Evolutionary conservation across 768 basidiomycete species (phyloP).

Genomic region (Pleurotus citrinopileatus): DNA sequence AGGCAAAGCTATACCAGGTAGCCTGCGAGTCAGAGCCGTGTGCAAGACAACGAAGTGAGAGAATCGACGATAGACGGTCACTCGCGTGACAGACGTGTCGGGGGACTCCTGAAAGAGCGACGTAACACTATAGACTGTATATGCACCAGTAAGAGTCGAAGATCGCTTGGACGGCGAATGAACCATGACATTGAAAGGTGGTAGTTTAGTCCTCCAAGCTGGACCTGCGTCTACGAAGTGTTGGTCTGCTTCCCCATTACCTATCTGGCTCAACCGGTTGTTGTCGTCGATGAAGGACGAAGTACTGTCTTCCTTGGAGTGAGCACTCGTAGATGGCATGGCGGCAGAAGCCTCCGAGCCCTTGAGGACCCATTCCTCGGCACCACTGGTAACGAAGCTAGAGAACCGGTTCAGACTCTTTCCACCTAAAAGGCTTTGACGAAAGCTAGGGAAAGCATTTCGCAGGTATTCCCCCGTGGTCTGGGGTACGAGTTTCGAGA

Average conservation of each 20-base stretch:
- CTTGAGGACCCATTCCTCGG: slow-evolving; percentile 79
- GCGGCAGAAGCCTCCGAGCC: slow-evolving; percentile 39
- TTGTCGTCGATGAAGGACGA: slow-evolving; percentile 34
- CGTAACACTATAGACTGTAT: slow-evolving; percentile 74
- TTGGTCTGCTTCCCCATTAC: slow-evolving; percentile 55
- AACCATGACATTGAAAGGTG: slow-evolving; percentile 69
- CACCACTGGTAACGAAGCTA: slow-evolving; percentile 81
- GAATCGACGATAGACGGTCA: slow-evolving; percentile 81
- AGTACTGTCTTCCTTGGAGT: slow-evolving; percentile 28
- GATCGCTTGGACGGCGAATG: slow-evolving; percentile 79
- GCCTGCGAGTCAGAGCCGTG: slow-evolving; percentile 60
- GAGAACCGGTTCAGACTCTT: slow-evolving; percentile 85
- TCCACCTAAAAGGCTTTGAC: slow-evolving; percentile 70
- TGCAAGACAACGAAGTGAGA: slow-evolving; percentile 83
- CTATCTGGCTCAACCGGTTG: slow-evolving; percentile 34
- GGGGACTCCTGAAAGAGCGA: slow-evolving; percentile 54
- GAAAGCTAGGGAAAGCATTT: slow-evolving; percentile 59
- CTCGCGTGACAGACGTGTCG: slow-evolving; percentile 41
- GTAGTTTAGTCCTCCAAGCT: slow-evolving; percentile 71
- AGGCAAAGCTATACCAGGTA: slow-evolving; percentile 77
- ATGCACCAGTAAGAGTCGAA: slow-evolving; percentile 65
- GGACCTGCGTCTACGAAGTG: slow-evolving; percentile 73
- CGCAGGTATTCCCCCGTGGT: slow-evolving; percentile 65
- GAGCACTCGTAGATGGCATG: slow-evolving; percentile 15
- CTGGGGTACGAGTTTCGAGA: slow-evolving; percentile 54